Percentiles rank a stretch among this genome's conserved stretches.
These are phyloP conservation scores for Aureobasidium sp. DNA, from an alignment of 2,329 filamentous ascomycete species.

Conservation along the genomic window DNA sequence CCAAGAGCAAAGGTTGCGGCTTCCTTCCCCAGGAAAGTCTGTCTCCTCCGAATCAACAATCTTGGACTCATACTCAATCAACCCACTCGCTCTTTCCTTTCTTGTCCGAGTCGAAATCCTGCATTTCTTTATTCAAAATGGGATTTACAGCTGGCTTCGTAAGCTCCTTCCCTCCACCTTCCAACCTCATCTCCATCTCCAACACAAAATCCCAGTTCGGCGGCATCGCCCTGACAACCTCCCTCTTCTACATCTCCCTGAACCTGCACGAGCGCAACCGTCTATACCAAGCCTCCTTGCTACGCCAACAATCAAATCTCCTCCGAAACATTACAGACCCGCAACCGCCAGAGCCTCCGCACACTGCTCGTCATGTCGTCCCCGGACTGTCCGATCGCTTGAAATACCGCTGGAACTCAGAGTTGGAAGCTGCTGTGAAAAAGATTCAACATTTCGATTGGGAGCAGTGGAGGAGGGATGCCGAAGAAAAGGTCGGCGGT, in stretches of 20 bases:
- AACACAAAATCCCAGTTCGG: constrained; percentile 36
- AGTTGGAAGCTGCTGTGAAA: constrained; percentile 38
- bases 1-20: background rate
- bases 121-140: constrained; percentile 30
- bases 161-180: constrained; percentile 20
- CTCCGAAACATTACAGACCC: constrained; percentile 41
- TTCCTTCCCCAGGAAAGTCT: background rate
- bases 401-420: constrained; percentile 45
- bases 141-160: constrained; percentile 48
- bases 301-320: constrained; percentile 40
- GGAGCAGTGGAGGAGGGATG: constrained; percentile 33
- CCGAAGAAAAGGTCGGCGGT: constrained; percentile 33
- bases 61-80: background rate
- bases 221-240: constrained; percentile 45
- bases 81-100: background rate
- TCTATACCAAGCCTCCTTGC: constrained; percentile 37
- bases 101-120: background rate
- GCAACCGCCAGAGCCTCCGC: constrained; percentile 33
- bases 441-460: constrained; percentile 41
- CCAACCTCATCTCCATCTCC: background rate
- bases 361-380: constrained; percentile 32
- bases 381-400: constrained; percentile 40
- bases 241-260: constrained; percentile 35
- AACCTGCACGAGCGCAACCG: constrained; percentile 42
- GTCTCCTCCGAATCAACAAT: constrained; percentile 5